These are phyloP conservation scores for Elsinoe ampelina DNA, from an alignment of 2,329 filamentous ascomycete genomes.

Conservation along the genomic window DNA sequence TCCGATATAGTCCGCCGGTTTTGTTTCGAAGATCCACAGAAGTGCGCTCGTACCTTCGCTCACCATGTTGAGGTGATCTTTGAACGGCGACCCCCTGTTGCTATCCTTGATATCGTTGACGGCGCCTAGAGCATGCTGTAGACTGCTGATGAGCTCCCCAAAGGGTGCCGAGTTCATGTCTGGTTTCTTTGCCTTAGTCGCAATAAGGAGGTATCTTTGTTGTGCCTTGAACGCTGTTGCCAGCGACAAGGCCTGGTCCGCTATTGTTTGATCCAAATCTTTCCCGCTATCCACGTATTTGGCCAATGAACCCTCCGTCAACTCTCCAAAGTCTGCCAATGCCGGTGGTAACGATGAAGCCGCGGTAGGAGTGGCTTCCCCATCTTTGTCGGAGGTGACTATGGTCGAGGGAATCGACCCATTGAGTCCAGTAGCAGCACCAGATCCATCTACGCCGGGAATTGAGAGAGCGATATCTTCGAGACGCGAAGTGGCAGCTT, in stretches of 20 bases:
- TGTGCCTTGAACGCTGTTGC: conserved; percentile 68
- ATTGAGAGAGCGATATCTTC: conserved; percentile 88
- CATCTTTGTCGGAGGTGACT: conserved; percentile 16
- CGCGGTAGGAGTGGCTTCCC: conserved; percentile 26
- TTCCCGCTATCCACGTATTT: conserved; percentile 71
- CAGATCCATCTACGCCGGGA: conserved; percentile 43
- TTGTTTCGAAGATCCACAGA: conserved; percentile 76
- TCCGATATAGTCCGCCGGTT: conserved; percentile 76
- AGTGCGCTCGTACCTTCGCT: conserved; percentile 83
- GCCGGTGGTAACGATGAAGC: conserved; percentile 55
- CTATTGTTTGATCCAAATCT: conserved; percentile 54
- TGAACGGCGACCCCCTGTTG: conserved; percentile 65
- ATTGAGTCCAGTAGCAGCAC: neutral
- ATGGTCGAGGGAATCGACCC: conserved; percentile 8
- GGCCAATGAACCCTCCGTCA: conserved; percentile 64
- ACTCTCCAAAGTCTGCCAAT: conserved; percentile 79
- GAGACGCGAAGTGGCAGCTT: conserved; percentile 89
- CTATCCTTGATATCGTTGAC: conserved; percentile 74
- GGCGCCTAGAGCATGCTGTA: conserved; percentile 71
- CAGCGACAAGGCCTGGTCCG: conserved; percentile 44
- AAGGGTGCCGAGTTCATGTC: conserved; percentile 60
- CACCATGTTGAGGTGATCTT: conserved; percentile 77
- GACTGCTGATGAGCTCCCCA: conserved; percentile 73
- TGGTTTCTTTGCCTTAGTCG: conserved; percentile 87
- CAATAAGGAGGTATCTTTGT: conserved; percentile 76